A percentile compares a stretch with the other conserved stretches of the same genome.
Conservation (phyloP, 2,329 filamentous ascomycete genomes). For the Colletotrichum eleusines region DNA sequence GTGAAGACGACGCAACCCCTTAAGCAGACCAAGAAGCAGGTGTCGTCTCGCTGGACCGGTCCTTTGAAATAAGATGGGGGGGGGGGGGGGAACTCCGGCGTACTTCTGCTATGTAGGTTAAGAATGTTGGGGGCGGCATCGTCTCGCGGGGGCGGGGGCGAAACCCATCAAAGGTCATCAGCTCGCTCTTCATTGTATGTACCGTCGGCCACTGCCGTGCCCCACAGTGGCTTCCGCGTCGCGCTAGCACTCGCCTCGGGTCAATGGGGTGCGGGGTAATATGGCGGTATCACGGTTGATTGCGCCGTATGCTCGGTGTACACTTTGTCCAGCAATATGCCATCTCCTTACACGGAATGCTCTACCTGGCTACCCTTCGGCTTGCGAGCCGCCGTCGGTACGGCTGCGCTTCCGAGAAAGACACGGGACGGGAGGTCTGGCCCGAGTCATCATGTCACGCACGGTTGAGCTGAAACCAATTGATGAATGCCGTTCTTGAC, state of each 20-base stretch:
- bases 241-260: conserved; percentile 36
- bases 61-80: background rate
- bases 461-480: background rate
- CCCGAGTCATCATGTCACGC: background rate
- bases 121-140: conserved; percentile 15
- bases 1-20: background rate
- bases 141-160: conserved; percentile 30
- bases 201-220: conserved; percentile 37
- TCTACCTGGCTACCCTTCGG: background rate
- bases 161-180: conserved; percentile 40
- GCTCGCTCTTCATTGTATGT: conserved; percentile 43
- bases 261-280: conserved; percentile 42
- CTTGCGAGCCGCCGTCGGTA: conserved; percentile 1
- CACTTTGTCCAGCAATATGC: conserved; percentile 2
- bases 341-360: background rate
- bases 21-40: conserved; percentile 21
- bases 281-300: conserved; percentile 18
- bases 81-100: background rate
- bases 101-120: background rate
- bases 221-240: conserved; percentile 18
- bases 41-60: conserved; percentile 29
- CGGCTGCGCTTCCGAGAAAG: conserved; percentile 3
- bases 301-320: conserved; percentile 37
- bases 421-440: background rate
- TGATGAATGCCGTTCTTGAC: background rate